Evolutionary conservation across 129 eudicot species (phyloP).

Genomic region (Dittrichia graveolens): DNA sequence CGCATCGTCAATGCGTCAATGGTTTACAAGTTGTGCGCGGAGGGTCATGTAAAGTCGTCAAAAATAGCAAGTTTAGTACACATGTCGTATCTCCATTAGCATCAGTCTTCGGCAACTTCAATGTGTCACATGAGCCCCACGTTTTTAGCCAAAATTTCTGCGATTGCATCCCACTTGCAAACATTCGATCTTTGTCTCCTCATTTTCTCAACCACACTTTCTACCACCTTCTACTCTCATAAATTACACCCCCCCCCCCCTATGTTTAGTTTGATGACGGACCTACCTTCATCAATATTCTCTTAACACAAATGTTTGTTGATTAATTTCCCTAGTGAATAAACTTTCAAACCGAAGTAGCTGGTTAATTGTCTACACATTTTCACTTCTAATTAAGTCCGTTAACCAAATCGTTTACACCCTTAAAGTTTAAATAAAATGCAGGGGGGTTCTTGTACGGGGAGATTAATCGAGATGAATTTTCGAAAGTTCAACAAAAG

Average conservation of each 20-base stretch:
- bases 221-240: conserved; percentile 23
- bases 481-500: background rate
- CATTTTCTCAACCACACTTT: background rate
- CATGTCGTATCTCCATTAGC: conserved; percentile 20
- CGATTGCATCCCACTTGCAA: conserved; percentile 30
- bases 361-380: no score
- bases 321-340: no score
- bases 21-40: conserved; percentile 18
- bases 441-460: background rate
- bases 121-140: conserved; percentile 36
- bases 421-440: no score
- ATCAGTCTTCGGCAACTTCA: conserved; percentile 26
- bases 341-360: no score
- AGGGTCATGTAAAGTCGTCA: conserved; percentile 11
- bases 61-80: conserved; percentile 27
- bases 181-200: conserved; percentile 11
- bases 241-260: conserved; percentile 23
- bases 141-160: conserved; percentile 11
- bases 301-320: no score
- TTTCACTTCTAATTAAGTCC: background rate
- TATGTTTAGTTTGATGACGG: background rate
- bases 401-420: background rate
- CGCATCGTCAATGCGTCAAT: no score
- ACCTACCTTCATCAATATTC: background rate
- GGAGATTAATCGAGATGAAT: background rate